Conservation (phyloP, 345 rosid genomes). For the Eucalyptus caleyi region DNA sequence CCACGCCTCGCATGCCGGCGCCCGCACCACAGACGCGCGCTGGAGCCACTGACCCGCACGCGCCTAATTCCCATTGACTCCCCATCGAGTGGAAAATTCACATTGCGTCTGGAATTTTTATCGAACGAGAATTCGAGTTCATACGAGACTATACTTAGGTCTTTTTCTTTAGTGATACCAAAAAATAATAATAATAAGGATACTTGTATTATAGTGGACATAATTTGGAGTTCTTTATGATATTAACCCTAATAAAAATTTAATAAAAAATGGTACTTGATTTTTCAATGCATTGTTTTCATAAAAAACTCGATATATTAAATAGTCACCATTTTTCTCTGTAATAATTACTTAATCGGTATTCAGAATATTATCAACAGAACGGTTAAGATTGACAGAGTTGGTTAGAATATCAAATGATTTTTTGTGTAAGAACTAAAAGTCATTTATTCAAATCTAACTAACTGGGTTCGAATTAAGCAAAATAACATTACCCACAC, state of each 20-base stretch:
- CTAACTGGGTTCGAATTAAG: rapidly evolving
- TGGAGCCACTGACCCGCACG: neutral
- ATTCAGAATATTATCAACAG: no score
- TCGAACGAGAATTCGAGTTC: rapidly evolving
- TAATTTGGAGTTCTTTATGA: neutral
- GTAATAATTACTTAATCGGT: no score
- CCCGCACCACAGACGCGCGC: neutral
- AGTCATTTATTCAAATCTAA: neutral
- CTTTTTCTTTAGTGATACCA: no score
- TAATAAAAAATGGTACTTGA: no score
- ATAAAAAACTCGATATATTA: no score
- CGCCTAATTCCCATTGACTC: neutral
- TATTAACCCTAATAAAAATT: no score
- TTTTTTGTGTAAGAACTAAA: neutral
- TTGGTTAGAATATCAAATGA: no score
- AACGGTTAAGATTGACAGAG: no score
- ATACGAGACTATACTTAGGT: neutral
- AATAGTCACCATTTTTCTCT: neutral
- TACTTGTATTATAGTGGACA: rapidly evolving
- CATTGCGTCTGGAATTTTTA: neutral
- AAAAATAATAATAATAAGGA: no score
- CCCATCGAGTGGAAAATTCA: neutral
- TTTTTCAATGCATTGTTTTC: neutral
- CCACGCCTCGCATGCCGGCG: neutral
- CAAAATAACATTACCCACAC: neutral